A percentile compares a stretch with the other conserved stretches of the same genome.
Evolutionary conservation across 345 rosid species (phyloP).

Genomic region (Combretum micranthum): DNA sequence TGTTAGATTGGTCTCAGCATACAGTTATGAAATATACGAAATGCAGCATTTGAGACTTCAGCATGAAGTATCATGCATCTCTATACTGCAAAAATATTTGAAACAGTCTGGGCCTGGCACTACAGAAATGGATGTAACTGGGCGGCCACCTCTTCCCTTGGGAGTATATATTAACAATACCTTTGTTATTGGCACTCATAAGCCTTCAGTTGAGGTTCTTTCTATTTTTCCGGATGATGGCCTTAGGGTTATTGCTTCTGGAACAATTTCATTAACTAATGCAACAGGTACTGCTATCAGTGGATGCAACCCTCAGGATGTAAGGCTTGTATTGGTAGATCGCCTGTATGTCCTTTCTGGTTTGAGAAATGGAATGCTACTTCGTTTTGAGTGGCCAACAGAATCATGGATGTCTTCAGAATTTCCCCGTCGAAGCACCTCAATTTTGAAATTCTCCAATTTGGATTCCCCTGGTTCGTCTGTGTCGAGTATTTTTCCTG

Average conservation of each 20-base stretch:
- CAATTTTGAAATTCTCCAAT: slow-evolving; percentile 13
- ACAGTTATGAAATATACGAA: slow-evolving; percentile 64
- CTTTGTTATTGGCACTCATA: slow-evolving; percentile 90
- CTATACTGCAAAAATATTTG: slow-evolving; percentile 56
- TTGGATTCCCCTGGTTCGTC: slow-evolving; percentile 17
- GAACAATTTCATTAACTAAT: slow-evolving; percentile 55
- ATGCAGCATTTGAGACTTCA: slow-evolving; percentile 67
- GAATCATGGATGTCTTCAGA: slow-evolving; percentile 27
- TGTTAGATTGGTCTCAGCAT: slow-evolving; percentile 46
- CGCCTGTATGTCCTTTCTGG: slow-evolving; percentile 78
- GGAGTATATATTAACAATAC: slow-evolving; percentile 57
- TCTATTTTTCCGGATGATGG: slow-evolving; percentile 61
- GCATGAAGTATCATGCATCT: slow-evolving; percentile 86
- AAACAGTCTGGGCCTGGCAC: slow-evolving; percentile 26
- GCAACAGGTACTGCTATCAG: slow-evolving; percentile 63
- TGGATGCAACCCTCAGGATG: slow-evolving; percentile 95
- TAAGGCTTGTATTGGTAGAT: slow-evolving; percentile 85
- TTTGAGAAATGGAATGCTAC: slow-evolving; percentile 97
- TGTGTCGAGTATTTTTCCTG: slow-evolving; percentile 20
- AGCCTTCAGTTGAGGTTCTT: slow-evolving; percentile 88
- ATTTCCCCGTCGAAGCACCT: slow-evolving; percentile 12
- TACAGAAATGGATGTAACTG: slow-evolving; percentile 19
- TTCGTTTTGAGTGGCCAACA: slow-evolving; percentile 90
- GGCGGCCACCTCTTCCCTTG: slow-evolving; percentile 37
- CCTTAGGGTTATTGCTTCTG: slow-evolving; percentile 71